Base-by-base conservation (phyloP, 2,329 filamentous ascomycete genomes). In the Escovopsis weberi region DNA sequence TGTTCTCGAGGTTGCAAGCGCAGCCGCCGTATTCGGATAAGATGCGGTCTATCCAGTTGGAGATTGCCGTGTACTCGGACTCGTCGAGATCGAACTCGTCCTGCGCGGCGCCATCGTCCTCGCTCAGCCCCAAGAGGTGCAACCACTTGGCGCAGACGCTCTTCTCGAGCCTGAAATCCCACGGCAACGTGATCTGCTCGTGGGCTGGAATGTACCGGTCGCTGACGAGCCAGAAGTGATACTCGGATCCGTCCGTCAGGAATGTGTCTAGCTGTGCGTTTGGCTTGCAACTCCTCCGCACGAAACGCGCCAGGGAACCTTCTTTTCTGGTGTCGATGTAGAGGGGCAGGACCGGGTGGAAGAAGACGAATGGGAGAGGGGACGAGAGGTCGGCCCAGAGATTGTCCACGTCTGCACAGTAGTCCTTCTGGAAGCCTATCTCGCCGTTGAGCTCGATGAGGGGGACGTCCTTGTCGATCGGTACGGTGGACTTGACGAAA, bases 141-240 rank as follows among this genome's bases (percentile, higher is more conserved):
- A 77, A 62, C 59, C 76, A 75, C 30, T 74, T 68, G 4, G 63
- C 58, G 42, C 67, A 66, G 2, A 68, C 63, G 47, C 64, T 73
- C 56, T 68, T 81, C 52, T 67, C 74, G 50, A 72, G 73, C 50
- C 61, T 75, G 62, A 71, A 89, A 55, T 78, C 85, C 85, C 69
- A 85, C 42, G 66, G 74, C 51, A 70, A 74, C 26, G 69, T 85
- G 53, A 74, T 76, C 53, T 78, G 75, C 53, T 79, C 76, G 35
- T 71, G 68, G 1, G 77, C 67, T 12, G 71, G 62, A 43, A 96
- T 87, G 33, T 80, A 72, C 42, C 82, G 75, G 51, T 85, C 85
- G 52, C 86, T 87, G 45, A 94, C 78, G 48, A 95, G 80, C 75
- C 89, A 95, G 59, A 96, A 94, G 56, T 91, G 85, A 55, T 89